A percentile compares a stretch with the other conserved stretches of the same genome.
Conservation (phyloP, 257 asterid genomes). For the Mentha longifolia region DNA sequence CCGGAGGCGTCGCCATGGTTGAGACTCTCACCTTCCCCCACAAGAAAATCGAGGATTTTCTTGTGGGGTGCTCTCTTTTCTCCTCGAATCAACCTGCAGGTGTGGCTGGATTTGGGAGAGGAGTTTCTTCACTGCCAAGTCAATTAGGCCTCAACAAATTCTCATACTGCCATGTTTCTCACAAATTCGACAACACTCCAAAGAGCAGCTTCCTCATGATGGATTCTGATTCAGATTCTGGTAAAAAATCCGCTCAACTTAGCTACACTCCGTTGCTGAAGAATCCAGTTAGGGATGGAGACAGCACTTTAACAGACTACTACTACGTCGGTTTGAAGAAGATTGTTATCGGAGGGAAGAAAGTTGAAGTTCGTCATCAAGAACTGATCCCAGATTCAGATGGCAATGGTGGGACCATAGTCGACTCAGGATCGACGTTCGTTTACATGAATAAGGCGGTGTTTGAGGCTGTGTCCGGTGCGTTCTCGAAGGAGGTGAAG, state of each 20-base stretch:
- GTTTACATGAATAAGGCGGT: slow-evolving; percentile 56
- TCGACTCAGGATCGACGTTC: slow-evolving; percentile 85
- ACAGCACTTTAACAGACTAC: slow-evolving; percentile 45
- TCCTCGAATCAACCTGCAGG: slow-evolving; percentile 80
- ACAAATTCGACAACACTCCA: slow-evolving; percentile 58
- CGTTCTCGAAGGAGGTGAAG: slow-evolving; percentile 54
- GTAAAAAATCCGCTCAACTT: slow-evolving; percentile 37
- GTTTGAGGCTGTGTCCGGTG: slow-evolving; percentile 44
- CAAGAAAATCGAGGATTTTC: slow-evolving; percentile 48
- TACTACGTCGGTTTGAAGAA: slow-evolving; percentile 64
- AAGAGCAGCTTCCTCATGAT: slow-evolving; percentile 51
- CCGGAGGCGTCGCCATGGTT: slow-evolving; percentile 68
- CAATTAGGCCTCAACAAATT: slow-evolving; percentile 75
- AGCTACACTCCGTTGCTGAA: slow-evolving; percentile 60
- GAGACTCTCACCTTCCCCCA: slow-evolving; percentile 61
- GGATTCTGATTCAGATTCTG: slow-evolving; percentile 53
- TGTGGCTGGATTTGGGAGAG: slow-evolving; percentile 84
- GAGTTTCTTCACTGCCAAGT: slow-evolving; percentile 63
- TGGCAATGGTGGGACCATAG: slow-evolving; percentile 85
- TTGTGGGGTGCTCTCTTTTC: slow-evolving; percentile 79
- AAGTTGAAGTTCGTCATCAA: slow-evolving; percentile 50
- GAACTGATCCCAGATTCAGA: slow-evolving; percentile 47
- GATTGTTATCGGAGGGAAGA: slow-evolving; percentile 70
- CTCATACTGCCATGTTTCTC: slow-evolving; percentile 79
- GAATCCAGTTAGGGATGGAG: slow-evolving; percentile 44